These are phyloP conservation scores for Guadua angustifolia DNA, from an alignment of 176 grass and related monocot genomes.

Conservation along the genomic window DNA sequence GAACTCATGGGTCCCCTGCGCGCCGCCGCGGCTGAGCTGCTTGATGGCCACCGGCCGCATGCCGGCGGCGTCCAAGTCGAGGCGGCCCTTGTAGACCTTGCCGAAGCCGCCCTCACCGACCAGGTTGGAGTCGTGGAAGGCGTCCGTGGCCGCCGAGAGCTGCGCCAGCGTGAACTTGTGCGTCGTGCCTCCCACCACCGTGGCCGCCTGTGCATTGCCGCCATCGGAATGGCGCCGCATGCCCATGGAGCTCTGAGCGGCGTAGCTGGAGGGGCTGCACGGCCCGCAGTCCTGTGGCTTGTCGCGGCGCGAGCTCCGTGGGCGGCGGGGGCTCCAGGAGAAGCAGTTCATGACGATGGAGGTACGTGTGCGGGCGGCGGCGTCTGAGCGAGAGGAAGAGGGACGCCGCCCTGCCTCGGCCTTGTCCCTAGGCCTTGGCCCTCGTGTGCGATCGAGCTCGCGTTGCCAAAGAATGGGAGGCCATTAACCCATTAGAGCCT, in stretches of 20 bases:
- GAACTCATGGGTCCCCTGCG: constrained; percentile 61
- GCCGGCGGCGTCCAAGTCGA: neutral
- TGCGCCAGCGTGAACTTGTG: constrained; percentile 54
- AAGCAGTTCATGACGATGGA: neutral
- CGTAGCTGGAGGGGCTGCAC: constrained; percentile 20
- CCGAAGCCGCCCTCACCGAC: constrained; percentile 71
- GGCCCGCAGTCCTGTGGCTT: neutral
- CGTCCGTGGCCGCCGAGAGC: constrained; percentile 55
- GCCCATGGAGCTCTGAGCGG: constrained; percentile 7
- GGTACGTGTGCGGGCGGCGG: too few relatives aligned
- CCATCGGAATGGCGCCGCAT: neutral
- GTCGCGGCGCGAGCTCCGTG: neutral
- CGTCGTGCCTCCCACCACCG: neutral
- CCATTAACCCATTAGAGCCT: too few relatives aligned
- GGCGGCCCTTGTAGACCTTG: constrained; percentile 57
- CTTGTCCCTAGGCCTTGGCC: too few relatives aligned
- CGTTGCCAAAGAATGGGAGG: neutral
- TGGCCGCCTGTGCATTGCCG: neutral
- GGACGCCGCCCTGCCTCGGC: too few relatives aligned
- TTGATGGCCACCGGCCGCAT: constrained; percentile 48
- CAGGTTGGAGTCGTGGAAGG: constrained; percentile 52
- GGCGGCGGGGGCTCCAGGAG: constrained; percentile 1
- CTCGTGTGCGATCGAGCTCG: too few relatives aligned
- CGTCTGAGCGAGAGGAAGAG: too few relatives aligned
- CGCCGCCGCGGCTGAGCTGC: constrained; percentile 48